Base-by-base conservation (phyloP, 371 early-diverging fungal genomes). In the Mucor indicus region DNA sequence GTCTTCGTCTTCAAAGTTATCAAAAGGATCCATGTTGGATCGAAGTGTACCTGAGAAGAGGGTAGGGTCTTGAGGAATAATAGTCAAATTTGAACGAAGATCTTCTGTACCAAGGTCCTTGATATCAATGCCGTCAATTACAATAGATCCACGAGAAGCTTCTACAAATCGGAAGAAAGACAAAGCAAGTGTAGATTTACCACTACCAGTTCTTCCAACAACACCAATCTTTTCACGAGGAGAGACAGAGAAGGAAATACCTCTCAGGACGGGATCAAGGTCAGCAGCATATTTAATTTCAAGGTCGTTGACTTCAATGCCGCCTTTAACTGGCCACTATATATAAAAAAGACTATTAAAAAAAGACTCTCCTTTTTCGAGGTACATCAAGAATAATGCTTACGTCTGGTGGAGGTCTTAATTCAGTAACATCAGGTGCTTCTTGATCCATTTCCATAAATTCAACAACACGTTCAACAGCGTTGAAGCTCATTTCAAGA, bases 391-490 rank as follows among this genome's bases (percentile, higher is more conserved):
- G n/a, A n/a, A n/a, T n/a, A n/a, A n/a, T n/a, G n/a, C n/a, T 60
- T 62, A 74, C 75, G n/a, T 73, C 69, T 7, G 77, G 51, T 35
- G 84, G 83, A 8, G 83, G 85, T 50, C 75, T 50, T 0, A 60
- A 39, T 1, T 74, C 67, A 20, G 79, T 67, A 13, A 79, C 55
- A 3, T 79, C 71, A 19, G 80, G 64, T 2, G 91, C 82, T 62
- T 93, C 93, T 62, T 89, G 85, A 39, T 86, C 83, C 56, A 90
- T 81, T 13, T 64, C 62, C 51, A 80, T 66, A 56, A 90, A 96
- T 52, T 94, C 89, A 7, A 80, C 78, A 1, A 92, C 77, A 27
- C 96, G 83, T 60, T 96, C 95, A 7, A 96, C 87, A 7, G 84
- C 75, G 67, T 87, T 91, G 64, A 92, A 80, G 41, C 77, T 75